Percentiles rank a stretch among this genome's conserved stretches.
Evolutionary conservation across 2,329 filamentous ascomycete genomes (phyloP).

Genomic region (Stachybotrys elegans): DNA sequence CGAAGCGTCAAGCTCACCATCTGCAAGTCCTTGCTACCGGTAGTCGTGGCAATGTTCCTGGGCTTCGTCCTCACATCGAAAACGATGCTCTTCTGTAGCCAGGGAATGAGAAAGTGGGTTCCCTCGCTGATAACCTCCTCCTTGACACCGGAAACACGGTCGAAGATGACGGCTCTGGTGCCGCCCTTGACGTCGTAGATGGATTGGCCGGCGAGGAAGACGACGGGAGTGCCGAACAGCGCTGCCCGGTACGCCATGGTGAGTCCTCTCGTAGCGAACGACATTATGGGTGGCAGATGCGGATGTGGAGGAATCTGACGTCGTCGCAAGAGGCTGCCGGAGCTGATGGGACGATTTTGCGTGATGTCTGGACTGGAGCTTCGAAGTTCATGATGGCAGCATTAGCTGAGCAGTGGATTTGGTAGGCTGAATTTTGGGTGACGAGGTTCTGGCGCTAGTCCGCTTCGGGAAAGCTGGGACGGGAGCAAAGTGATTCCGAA

Average conservation of each 20-base stretch:
- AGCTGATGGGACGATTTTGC: constrained; percentile 2
- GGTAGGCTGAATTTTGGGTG: background rate
- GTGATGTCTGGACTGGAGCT: no score
- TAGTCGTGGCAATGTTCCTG: constrained; percentile 94
- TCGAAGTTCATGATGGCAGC: no score
- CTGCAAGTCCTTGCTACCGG: constrained; percentile 97
- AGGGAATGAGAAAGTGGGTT: constrained; percentile 93
- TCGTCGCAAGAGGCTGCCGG: no score
- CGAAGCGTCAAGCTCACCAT: constrained; percentile 98
- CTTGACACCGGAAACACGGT: constrained; percentile 86
- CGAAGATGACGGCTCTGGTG: constrained; percentile 94
- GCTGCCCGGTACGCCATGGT: constrained; percentile 62
- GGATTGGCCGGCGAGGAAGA: constrained; percentile 66
- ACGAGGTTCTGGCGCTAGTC: constrained; percentile 20
- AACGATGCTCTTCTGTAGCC: constrained; percentile 90
- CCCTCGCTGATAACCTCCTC: constrained; percentile 91
- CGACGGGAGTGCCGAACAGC: constrained; percentile 66
- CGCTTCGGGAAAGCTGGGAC: constrained; percentile 27
- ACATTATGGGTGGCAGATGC: no score
- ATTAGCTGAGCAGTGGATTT: no score
- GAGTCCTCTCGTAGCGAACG: constrained; percentile 55
- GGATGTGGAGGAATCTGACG: no score
- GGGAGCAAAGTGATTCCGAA: constrained; percentile 19
- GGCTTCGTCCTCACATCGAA: constrained; percentile 98
- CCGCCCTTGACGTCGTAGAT: constrained; percentile 98